Evolutionary conservation across 1,284 basidiomycete genomes (phyloP), one percentile per base, ranked within the genome.

Genomic region (Sporisorium exsertum): DNA sequence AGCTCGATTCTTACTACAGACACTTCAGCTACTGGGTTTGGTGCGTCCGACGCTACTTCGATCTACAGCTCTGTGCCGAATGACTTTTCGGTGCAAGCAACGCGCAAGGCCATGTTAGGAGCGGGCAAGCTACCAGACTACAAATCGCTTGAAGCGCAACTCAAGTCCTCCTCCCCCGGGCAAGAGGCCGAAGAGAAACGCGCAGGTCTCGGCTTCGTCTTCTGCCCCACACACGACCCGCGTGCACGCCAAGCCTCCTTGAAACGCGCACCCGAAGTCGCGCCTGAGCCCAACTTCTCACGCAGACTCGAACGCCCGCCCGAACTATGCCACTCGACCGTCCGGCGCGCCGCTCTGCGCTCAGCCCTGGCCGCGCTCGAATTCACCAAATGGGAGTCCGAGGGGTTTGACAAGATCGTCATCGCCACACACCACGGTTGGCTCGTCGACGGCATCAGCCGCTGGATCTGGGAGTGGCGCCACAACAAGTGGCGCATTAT

Each of bases 331-430:
- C 40, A 47, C 18, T 65, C 72, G 13, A 78, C 72, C 20, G 57
- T 69, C 18, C 78, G 68, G 15, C 72, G 84, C 3, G 84, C 83
- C 13, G 78, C 77, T 6, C 55, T 85, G 29, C 78, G 84, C 3
- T 65, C 81, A 13, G 83, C 74, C 2, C 43, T 83, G 1, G 83
- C 84, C 5, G 84, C 81, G 5, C 64, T 85, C 37, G 84, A 85
- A 46, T 83, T 77, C 52, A 46, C 58, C 7, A 56, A 42, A 2
- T 85, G 84, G 84, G 82, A 84, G 37, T 54, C 75, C 15, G 84
- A 85, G 53, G 84, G 84, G 9, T 84, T 84, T 26, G 80, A 84
- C 65, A 81, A 84, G 71, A 67, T 85, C 43, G 84, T 85, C 24
- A 62, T 85, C 16, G 84, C 78, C 26, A 79, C 78, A 8, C 76